Base-by-base conservation (phyloP, 139 green algal genomes). In the Chlorella sorokiniana region DNA sequence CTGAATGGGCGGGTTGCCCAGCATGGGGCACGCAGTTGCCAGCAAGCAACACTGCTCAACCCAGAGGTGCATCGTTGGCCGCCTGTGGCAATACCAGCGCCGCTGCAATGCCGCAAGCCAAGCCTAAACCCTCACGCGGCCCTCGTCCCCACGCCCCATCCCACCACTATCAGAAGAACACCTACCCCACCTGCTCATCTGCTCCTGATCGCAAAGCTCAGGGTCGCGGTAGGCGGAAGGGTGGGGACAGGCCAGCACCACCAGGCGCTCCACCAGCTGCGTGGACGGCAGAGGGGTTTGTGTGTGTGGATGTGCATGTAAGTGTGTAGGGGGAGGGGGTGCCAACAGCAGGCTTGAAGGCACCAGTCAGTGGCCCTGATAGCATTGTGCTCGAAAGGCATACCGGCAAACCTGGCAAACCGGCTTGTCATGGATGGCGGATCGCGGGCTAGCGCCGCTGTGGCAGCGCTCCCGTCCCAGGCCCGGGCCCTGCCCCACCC, bases 191-290 rank as follows among this genome's bases (percentile, higher is more conserved):
- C 61, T 54, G 23, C 41, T n/a, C n/a, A 81, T 27, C 75, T 69
- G 54, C 75, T 72, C n/a, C 22, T 56, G 31, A 33, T 51, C 10
- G 22, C 67, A 78, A 33, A 33, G 71, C 71, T 78, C 22, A 6
- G 48, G 48, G 51, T 78, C 71, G 22, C 35, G 33, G 71, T 44
- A 82, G 3, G 71, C 65, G 10, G 69, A 38, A 3, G 86, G 86
- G 69, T 90, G 86, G 5, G 86, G 86, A 23, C 64, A 45, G 45
- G 37, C 69, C 45, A 84, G 61, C 3, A 89, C 69, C 3, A 86
- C 77, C n/a, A 90, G 86, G 25, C 59, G 48, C 29, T 83, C 63
- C 27, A 90, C 59, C 11, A 83, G 37, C 33, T 65, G 33, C 4
- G 22, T 29, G 56, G 18, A n/a, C 56, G 65, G 33, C 37, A 72